A percentile compares a stretch with the other conserved stretches of the same genome.
These are phyloP conservation scores for Penicillium hesseltinei DNA, from an alignment of 2,329 filamentous ascomycete genomes.

Conservation along the genomic window DNA sequence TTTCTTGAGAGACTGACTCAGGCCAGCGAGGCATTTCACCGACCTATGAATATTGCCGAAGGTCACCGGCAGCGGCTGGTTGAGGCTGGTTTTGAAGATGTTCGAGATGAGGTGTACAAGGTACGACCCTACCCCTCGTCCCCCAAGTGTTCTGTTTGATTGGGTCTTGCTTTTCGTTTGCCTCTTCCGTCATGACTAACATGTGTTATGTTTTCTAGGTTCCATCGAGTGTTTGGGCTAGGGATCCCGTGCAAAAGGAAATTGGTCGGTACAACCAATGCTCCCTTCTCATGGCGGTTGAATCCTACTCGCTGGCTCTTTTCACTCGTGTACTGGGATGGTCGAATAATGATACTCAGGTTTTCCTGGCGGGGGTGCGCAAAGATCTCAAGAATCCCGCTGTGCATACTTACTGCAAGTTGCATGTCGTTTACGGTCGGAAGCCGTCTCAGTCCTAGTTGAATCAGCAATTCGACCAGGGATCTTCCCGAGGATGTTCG, in stretches of 20 bases:
- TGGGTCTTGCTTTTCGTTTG: background rate
- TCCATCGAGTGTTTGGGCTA: conserved; percentile 51
- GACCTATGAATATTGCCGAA: conserved; percentile 35
- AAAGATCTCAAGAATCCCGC: conserved; percentile 37
- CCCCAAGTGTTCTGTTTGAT: background rate
- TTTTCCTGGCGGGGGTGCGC: conserved; percentile 40
- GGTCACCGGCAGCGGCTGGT: conserved; percentile 45
- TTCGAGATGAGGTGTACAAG: conserved; percentile 50
- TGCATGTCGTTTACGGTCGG: conserved; percentile 34
- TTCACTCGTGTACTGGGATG: conserved; percentile 37
- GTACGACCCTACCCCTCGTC: conserved; percentile 13
- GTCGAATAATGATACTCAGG: conserved; percentile 38
- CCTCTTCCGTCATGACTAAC: background rate
- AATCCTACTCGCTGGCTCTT: conserved; percentile 32
- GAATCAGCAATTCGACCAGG: conserved; percentile 27
- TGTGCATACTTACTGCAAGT: conserved; percentile 38
- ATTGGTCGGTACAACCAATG: conserved; percentile 37
- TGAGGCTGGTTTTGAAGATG: conserved; percentile 55
- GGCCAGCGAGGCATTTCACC: conserved; percentile 34
- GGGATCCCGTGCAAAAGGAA: conserved; percentile 46
- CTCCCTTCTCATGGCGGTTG: conserved; percentile 32
- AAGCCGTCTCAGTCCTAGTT: conserved; percentile 32
- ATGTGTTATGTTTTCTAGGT: conserved; percentile 30
- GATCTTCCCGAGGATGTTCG: conserved; percentile 4
- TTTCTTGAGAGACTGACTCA: conserved; percentile 29